Base-by-base conservation (phyloP, 148 eudicot genomes). In the Camellia japonica region DNA sequence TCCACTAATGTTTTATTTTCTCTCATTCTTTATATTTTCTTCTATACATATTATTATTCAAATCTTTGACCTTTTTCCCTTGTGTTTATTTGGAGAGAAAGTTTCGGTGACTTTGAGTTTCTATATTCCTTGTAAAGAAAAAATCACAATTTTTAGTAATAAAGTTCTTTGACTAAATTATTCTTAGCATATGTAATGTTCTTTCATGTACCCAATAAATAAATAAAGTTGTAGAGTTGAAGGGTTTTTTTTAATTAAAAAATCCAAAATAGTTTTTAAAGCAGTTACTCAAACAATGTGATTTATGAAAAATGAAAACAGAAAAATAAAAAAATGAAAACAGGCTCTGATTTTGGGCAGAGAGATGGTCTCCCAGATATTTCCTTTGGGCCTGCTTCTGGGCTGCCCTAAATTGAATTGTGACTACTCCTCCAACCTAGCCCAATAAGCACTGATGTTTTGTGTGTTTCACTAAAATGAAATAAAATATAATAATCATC, bases 1-100 rank as follows among this genome's bases (percentile, higher is more conserved):
- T 84, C 81, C 86, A 84, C 41, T 84, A 68, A 84, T 73, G 56
- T 73, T 44, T 44, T 46, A 1, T 7, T 69, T 18, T n/a, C 14
- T 5, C 4, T 4, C n/a, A 8, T 5, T n/a, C 3, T 41, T 10
- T 19, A 15, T 18, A 9, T 44, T 23, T 10, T 4, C 20, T 55
- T 3, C 5, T 58, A 19, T 10, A 15, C 64, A 16, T 30, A 3
- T 9, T 14, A 30, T 81, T 41, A 6, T 23, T 10, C 5, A 1
- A 9, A 3, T 46, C 58, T 14, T 75, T 44, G 56, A 15, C 23
- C 9, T 60, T n/a, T 18, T 64, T 0, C 51, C 54, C 16, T 5
- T 15, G 3, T 78, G 52, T 67, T 43, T 16, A 13, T 15, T 3
- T 23, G 38, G 38, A 0, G 42, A 52, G 18, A 69, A 46, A 8